Evolutionary conservation across 2,329 filamentous ascomycete species (phyloP), one percentile per base, ranked within the genome.

Genomic region (Pseudogymnoascus sp.): DNA sequence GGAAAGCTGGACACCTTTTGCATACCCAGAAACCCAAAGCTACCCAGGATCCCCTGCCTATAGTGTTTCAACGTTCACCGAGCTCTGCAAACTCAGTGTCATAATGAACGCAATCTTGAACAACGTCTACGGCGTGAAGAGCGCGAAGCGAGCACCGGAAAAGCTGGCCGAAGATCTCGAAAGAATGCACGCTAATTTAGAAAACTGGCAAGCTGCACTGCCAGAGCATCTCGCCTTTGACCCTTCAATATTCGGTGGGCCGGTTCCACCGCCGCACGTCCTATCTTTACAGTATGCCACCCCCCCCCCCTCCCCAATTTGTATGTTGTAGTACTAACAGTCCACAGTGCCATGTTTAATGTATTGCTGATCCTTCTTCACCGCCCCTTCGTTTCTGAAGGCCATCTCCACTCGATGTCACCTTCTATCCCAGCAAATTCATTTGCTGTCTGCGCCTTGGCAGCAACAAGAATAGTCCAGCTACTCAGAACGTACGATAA

Each of bases 371-470:
- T 35, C 5, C 77, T 84, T 0, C 73, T 84, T 0, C 81, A 84
- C 65, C 80, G 79, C 6, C 82, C 81, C 0, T 82, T 83, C 26
- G 77, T 83, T 3, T 75, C 77, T 3, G 78, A 81, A 19, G 79
- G 78, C 0, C 79, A 83, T 64, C 74, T 82, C 0, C 77, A 80
- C 64, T 76, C 70, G 37, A 77, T 77, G 0, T 75, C 73, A 3
- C 71, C 72, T 1, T 74, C 76, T 0, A 75, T 77, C 1, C 75
- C 79, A 0, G 72, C 77, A 2, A 76, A 77, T 42, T 79, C 79
- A 1, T 75, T 79, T 65, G 71, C 74, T 60, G 75, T 74, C 37
- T 83, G 81, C 64, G 76, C 78, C 0, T 72, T 73, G 0, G 80
- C 81, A 0, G 81, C 81, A 0, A 72, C 73, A 9, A 73, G 74